These are phyloP conservation scores for Atractiella rhizophila DNA, from an alignment of 768 basidiomycete species.

Conservation along the genomic window DNA sequence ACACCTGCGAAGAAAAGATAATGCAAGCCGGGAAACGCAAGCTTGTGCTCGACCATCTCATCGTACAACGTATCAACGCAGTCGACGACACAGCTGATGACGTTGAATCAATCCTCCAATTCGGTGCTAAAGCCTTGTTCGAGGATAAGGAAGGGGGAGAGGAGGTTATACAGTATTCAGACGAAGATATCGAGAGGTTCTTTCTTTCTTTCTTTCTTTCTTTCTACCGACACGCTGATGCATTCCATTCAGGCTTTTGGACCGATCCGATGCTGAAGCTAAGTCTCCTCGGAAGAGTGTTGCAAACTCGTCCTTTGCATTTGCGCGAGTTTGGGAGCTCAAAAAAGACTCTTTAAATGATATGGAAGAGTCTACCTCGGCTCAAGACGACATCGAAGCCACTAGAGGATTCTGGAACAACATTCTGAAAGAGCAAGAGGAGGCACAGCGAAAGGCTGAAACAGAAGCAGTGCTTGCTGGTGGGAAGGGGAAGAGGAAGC, in stretches of 20 bases:
- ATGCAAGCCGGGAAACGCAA: constrained; percentile 13
- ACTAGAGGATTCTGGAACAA: constrained; percentile 16
- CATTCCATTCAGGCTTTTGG: constrained; percentile 55
- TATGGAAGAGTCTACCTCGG: constrained; percentile 22
- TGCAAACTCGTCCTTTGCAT: constrained; percentile 6
- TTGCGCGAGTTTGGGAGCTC: constrained; percentile 7
- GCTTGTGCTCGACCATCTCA: constrained; percentile 38
- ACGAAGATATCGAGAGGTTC: constrained; percentile 61
- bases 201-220: too few relatives aligned
- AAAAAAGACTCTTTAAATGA: neutral
- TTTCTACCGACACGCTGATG: constrained; percentile 59
- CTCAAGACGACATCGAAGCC: constrained; percentile 28
- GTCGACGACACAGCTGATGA: constrained; percentile 60
- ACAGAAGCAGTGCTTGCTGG: neutral
- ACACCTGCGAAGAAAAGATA: constrained; percentile 34
- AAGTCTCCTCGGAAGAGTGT: neutral
- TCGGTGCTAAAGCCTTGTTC: constrained; percentile 66
- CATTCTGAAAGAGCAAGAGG: constrained; percentile 6
- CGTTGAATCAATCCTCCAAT: constrained; percentile 66
- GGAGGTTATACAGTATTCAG: constrained; percentile 35
- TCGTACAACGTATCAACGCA: constrained; percentile 33
- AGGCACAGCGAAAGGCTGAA: neutral
- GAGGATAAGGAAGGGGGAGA: constrained; percentile 31
- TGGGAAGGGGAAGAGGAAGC: too few relatives aligned
- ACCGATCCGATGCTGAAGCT: constrained; percentile 24